phyloP scores from a whole-genome alignment of 2,329 filamentous ascomycete genomes.

The Hortaea werneckii region DNA sequence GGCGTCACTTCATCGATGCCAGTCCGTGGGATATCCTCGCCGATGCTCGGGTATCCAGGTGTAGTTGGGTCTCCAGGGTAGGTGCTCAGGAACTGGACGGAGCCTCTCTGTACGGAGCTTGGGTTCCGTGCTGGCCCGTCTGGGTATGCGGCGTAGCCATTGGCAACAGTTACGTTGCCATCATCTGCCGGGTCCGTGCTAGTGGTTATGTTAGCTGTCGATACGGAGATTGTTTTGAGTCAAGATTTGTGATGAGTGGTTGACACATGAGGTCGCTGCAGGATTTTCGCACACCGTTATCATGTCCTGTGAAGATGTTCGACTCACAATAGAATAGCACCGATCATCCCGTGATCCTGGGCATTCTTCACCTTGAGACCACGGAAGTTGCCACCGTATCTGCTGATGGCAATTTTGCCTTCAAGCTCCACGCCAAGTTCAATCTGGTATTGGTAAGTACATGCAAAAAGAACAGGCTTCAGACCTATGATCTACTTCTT shows the following conservation, averaged over 20 bases:
- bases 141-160: slow-evolving; percentile 71
- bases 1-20: slow-evolving; percentile 57
- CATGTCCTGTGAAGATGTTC: too few relatives aligned
- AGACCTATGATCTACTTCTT: slow-evolving; percentile 40
- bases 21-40: slow-evolving; percentile 72
- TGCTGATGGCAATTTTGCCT: slow-evolving; percentile 79
- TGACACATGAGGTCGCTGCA: too few relatives aligned
- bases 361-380: slow-evolving; percentile 89
- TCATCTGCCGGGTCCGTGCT: slow-evolving; percentile 82
- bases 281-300: too few relatives aligned
- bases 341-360: slow-evolving; percentile 83
- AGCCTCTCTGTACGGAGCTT: slow-evolving; percentile 82
- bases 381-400: slow-evolving; percentile 81
- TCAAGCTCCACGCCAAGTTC: slow-evolving; percentile 51
- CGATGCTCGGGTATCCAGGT: slow-evolving; percentile 80
- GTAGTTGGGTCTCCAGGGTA: slow-evolving; percentile 73
- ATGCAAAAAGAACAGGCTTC: too few relatives aligned
- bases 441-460: too few relatives aligned
- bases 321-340: slow-evolving; percentile 55
- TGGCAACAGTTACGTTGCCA: slow-evolving; percentile 66
- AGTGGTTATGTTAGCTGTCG: too few relatives aligned
- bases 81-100: slow-evolving; percentile 52
- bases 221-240: too few relatives aligned
- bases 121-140: slow-evolving; percentile 79
- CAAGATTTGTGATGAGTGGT: too few relatives aligned